Evolutionary conservation across 192 early-diverging fungal genomes (phyloP).

Genomic region (Umbelopsis vinacea): DNA sequence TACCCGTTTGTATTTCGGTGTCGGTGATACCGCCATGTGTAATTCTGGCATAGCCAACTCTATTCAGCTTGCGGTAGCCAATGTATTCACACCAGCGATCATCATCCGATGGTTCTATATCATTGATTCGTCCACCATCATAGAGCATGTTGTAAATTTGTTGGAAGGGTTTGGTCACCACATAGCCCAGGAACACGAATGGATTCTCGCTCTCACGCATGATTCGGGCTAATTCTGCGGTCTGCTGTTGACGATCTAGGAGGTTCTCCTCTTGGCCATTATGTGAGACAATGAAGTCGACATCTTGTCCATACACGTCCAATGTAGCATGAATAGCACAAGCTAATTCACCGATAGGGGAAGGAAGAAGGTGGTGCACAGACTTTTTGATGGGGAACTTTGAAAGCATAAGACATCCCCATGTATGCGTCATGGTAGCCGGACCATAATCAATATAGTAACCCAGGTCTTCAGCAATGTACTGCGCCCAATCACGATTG

Average conservation of each 20-base stretch:
- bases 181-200: conserved; percentile 81
- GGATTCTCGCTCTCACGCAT: conserved; percentile 76
- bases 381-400: conserved; percentile 83
- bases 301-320: conserved; percentile 76
- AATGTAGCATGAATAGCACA: conserved; percentile 86
- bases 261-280: conserved; percentile 84
- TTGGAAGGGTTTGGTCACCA: conserved; percentile 73
- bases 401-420: conserved; percentile 84
- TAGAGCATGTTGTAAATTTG: conserved; percentile 67
- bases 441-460: conserved; percentile 85
- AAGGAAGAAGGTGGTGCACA: conserved; percentile 76
- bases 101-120: conserved; percentile 75
- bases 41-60: conserved; percentile 74
- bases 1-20: conserved; percentile 82
- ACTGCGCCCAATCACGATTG: conserved; percentile 81
- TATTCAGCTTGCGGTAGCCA: conserved; percentile 75
- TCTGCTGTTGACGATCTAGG: conserved; percentile 75
- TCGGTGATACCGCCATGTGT: conserved; percentile 84
- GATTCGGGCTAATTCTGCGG: conserved; percentile 76
- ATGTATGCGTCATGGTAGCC: conserved; percentile 84
- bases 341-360: conserved; percentile 80
- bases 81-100: conserved; percentile 89
- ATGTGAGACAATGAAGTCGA: conserved; percentile 83
- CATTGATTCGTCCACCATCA: conserved; percentile 68
- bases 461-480: conserved; percentile 73